A percentile compares a stretch with the other conserved stretches of the same genome.
Evolutionary conservation across 805 yeast genomes (phyloP).

Genomic region (Ogataea angusta): DNA sequence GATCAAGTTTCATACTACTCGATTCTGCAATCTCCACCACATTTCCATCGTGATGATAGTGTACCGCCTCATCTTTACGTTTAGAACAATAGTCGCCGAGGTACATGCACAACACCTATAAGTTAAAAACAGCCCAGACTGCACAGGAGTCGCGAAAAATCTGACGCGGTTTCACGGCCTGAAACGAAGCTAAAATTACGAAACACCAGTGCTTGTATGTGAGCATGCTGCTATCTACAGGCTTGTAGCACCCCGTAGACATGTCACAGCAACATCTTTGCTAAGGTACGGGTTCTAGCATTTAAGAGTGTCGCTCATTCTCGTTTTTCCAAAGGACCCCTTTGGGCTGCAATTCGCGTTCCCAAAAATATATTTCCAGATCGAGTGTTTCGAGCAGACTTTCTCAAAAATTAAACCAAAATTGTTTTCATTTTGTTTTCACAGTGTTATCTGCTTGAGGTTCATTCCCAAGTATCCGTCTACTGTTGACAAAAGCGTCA

Average conservation of each 20-base stretch:
- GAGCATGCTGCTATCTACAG: too few species aligned
- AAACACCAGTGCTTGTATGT: background rate
- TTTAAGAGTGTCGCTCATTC: constrained; percentile 2
- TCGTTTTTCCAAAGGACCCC: constrained; percentile 3
- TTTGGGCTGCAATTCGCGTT: constrained; percentile 11
- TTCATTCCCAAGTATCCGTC: background rate
- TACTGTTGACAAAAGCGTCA: background rate
- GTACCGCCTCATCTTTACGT: background rate
- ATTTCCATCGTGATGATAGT: constrained; percentile 4
- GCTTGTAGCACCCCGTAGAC: too few species aligned
- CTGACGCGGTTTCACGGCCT: constrained; percentile 4
- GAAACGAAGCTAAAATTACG: constrained; percentile 6
- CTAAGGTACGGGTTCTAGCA: background rate
- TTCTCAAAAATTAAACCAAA: constrained; percentile 3
- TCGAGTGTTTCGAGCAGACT: constrained; percentile 2
- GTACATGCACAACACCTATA: background rate
- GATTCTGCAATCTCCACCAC: constrained; percentile 9
- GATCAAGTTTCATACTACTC: constrained; percentile 8
- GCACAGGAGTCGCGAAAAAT: constrained; percentile 3
- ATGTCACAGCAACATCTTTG: too few species aligned
- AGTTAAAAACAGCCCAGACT: background rate
- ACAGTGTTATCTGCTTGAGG: background rate
- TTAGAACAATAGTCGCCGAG: background rate
- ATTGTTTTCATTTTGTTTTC: constrained; percentile 5
- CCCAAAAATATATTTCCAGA: constrained; percentile 9